These are phyloP conservation scores for Fusarium temperatum DNA, from an alignment of 2,329 filamentous ascomycete genomes.

Conservation along the genomic window DNA sequence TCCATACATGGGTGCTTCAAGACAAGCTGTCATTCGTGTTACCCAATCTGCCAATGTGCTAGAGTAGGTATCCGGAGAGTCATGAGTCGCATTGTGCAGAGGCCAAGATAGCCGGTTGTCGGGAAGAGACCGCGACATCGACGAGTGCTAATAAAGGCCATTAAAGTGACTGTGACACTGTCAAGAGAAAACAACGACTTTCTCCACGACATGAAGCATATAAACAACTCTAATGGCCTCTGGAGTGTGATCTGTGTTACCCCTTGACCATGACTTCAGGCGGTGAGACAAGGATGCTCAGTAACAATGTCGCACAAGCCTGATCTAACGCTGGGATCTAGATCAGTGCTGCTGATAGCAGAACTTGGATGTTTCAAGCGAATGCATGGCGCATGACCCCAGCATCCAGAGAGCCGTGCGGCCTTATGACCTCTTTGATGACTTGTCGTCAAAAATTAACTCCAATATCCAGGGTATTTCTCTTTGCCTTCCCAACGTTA, in stretches of 20 bases:
- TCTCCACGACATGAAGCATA: neutral
- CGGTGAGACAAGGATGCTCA: neutral
- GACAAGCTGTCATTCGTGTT: neutral
- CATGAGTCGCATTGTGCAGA: fast-evolving
- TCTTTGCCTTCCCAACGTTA: neutral
- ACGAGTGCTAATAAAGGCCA: neutral
- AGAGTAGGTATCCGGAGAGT: neutral
- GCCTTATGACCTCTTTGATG: too few relatives aligned
- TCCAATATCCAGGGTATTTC: neutral
- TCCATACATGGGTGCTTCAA: neutral
- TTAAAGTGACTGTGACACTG: too few relatives aligned
- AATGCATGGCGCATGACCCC: too few relatives aligned
- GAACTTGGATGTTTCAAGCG: too few relatives aligned
- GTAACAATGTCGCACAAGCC: neutral
- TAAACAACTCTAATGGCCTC: neutral
- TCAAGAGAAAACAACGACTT: too few relatives aligned
- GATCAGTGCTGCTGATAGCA: neutral
- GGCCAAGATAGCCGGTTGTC: fast-evolving
- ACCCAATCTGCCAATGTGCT: neutral
- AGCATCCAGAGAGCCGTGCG: too few relatives aligned
- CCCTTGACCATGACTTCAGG: neutral
- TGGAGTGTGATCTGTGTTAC: too few relatives aligned
- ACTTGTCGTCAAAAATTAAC: too few relatives aligned
- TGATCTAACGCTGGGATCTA: neutral
- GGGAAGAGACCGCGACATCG: neutral